Conservation (phyloP, 2,329 filamentous ascomycete species). For the Colletotrichum simmondsii region DNA sequence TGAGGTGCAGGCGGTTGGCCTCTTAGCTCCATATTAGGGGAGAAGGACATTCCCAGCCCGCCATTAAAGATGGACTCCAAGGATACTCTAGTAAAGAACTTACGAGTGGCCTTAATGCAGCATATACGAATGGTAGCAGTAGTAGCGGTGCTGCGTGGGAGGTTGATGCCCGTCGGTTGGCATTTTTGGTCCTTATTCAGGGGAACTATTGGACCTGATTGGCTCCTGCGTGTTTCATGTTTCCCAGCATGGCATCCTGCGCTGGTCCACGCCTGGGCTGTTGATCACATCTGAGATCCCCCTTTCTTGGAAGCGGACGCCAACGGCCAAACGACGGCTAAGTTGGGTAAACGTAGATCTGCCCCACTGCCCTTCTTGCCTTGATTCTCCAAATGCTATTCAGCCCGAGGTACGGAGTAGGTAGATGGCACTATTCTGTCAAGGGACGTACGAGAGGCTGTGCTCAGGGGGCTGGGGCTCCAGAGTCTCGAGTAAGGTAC, state of each 20-base stretch:
- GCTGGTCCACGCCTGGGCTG: background rate
- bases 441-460: background rate
- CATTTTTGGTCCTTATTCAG: constrained; percentile 7
- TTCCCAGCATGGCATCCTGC: constrained; percentile 23
- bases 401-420: background rate
- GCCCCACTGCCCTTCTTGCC: background rate
- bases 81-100: background rate
- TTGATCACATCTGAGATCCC: constrained; percentile 10
- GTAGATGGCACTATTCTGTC: background rate
- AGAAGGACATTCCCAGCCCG: constrained; percentile 2
- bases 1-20: background rate
- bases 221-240: constrained; percentile 31
- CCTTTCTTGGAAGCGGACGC: constrained; percentile 3
- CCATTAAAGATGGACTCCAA: constrained; percentile 20
- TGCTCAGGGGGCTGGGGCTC: background rate
- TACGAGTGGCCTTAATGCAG: background rate
- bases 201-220: constrained; percentile 21
- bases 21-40: constrained; percentile 9
- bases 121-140: background rate
- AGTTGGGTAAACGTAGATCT: background rate
- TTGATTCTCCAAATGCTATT: background rate
- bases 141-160: background rate
- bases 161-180: constrained; percentile 15
- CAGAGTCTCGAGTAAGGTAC: background rate
- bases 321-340: background rate